Evolutionary conservation across 1,284 basidiomycete species (phyloP).

Genomic region (Fomitiporia mediterranea): DNA sequence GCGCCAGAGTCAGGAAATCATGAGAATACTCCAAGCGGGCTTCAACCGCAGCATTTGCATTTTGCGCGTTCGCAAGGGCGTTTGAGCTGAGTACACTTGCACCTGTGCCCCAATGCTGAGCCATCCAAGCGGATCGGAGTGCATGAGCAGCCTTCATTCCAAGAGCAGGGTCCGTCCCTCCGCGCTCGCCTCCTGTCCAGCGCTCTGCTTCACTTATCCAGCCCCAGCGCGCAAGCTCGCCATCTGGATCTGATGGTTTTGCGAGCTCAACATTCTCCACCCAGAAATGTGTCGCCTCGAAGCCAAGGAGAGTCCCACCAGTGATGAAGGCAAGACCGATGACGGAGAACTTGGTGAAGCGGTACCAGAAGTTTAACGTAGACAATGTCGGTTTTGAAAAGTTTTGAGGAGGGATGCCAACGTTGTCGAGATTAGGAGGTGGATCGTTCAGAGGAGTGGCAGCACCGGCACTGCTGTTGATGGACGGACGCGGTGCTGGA

Average conservation of each 20-base stretch:
- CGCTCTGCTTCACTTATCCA: conserved; percentile 69
- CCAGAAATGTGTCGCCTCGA: conserved; percentile 64
- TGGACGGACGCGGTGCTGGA: neutral
- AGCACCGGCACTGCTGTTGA: neutral
- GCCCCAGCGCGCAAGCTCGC: conserved; percentile 56
- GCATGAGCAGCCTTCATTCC: conserved; percentile 63
- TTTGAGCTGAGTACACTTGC: conserved; percentile 31
- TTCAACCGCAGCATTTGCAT: conserved; percentile 41
- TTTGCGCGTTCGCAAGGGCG: conserved; percentile 35
- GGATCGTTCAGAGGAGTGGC: neutral
- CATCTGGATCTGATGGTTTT: conserved; percentile 41
- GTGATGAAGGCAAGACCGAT: conserved; percentile 37
- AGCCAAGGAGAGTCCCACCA: conserved; percentile 38
- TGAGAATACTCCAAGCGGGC: conserved; percentile 50
- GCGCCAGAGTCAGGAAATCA: conserved; percentile 47
- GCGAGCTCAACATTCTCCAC: conserved; percentile 62
- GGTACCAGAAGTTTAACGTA: conserved; percentile 35
- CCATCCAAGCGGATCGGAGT: conserved; percentile 74
- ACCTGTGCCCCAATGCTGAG: conserved; percentile 66
- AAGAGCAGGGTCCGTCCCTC: conserved; percentile 72
- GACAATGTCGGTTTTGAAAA: conserved; percentile 33
- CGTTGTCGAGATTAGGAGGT: neutral
- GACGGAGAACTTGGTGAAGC: conserved; percentile 38
- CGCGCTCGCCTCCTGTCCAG: conserved; percentile 67
- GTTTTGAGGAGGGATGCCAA: conserved; percentile 29